phyloP scores from a whole-genome alignment of 768 basidiomycete species.

The Termitomyces heimii region DNA sequence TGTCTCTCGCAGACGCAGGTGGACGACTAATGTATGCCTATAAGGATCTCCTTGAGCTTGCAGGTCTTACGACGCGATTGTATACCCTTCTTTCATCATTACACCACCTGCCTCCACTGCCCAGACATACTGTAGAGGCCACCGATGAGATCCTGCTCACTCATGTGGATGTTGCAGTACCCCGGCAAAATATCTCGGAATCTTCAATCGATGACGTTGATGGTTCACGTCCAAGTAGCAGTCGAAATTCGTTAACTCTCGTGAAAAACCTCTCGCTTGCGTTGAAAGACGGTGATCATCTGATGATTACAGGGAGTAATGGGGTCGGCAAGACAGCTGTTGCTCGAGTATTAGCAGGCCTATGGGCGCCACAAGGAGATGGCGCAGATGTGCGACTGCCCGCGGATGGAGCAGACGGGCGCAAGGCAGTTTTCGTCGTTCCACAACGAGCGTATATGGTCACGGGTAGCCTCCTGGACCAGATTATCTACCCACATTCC shows the following conservation, averaged over 20 bases:
- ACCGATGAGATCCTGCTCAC: constrained; percentile 53
- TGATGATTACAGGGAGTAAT: constrained; percentile 91
- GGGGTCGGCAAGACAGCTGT: constrained; percentile 91
- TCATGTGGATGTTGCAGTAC: constrained; percentile 70
- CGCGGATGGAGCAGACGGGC: constrained; percentile 25
- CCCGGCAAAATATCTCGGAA: constrained; percentile 18
- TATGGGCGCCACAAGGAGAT: constrained; percentile 69
- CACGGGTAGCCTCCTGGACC: constrained; percentile 80
- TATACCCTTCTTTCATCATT: constrained; percentile 85
- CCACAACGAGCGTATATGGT: constrained; percentile 95
- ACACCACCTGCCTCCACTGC: constrained; percentile 60
- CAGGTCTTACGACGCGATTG: constrained; percentile 85
- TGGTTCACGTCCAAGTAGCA: neutral
- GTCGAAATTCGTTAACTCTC: constrained; percentile 38
- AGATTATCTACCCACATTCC: constrained; percentile 90
- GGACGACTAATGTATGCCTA: constrained; percentile 95
- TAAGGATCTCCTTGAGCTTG: constrained; percentile 93
- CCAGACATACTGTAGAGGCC: constrained; percentile 27
- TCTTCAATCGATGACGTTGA: neutral
- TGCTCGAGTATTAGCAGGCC: constrained; percentile 80
- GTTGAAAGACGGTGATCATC: constrained; percentile 70
- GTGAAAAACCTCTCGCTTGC: constrained; percentile 64
- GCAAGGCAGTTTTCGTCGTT: constrained; percentile 70
- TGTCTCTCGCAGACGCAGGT: constrained; percentile 95
- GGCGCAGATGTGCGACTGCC: constrained; percentile 27